A percentile compares a stretch with the other conserved stretches of the same genome.
Conservation (phyloP, 345 rosid genomes). For the Pelargonium nanum region DNA sequence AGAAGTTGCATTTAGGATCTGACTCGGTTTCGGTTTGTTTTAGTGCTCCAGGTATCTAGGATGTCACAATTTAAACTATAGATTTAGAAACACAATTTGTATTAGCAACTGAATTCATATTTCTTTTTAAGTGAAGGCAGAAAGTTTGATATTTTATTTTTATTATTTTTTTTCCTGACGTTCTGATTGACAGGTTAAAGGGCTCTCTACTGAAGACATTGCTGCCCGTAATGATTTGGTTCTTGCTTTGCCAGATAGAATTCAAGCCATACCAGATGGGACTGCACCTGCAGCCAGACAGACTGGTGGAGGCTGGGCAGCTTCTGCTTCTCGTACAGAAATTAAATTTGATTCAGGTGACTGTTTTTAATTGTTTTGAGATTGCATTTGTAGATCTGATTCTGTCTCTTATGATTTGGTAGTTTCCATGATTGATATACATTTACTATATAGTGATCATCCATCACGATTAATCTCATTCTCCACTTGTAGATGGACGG, state of each 20-base stretch:
- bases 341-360: constrained; percentile 95
- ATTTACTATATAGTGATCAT: neutral
- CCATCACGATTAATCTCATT: neutral
- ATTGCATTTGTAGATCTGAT: neutral
- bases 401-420: neutral
- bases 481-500: constrained; percentile 39
- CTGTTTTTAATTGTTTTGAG: neutral
- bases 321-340: constrained; percentile 66
- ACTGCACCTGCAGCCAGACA: constrained; percentile 71
- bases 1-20: neutral
- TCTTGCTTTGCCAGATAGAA: constrained; percentile 85
- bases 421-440: no score
- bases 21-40: neutral
- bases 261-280: constrained; percentile 90
- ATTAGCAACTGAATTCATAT: neutral
- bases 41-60: neutral
- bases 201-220: constrained; percentile 80
- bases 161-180: neutral
- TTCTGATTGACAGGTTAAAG: constrained; percentile 61
- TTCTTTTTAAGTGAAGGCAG: neutral
- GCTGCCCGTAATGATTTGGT: constrained; percentile 83
- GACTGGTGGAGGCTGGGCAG: constrained; percentile 55
- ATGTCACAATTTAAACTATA: neutral
- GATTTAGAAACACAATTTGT: neutral
- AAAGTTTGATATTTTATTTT: neutral